Conservation (phyloP, 176 grass and related monocot species). For the Musa beccarii region DNA sequence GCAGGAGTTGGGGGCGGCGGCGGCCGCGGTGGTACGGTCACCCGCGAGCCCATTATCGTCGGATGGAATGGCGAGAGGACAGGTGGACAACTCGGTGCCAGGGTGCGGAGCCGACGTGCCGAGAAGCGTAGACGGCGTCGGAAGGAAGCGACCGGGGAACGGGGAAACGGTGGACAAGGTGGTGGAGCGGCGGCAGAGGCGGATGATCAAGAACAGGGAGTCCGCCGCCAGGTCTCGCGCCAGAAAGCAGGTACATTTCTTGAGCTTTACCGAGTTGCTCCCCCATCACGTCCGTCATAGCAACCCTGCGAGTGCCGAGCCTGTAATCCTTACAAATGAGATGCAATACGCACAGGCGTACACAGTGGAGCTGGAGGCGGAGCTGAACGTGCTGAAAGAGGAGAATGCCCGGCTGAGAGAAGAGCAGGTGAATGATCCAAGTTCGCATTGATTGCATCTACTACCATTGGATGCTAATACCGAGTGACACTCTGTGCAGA, state of each 20-base stretch:
- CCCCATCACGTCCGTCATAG: background rate
- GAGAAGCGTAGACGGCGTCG: conserved; percentile 26
- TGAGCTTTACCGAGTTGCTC: background rate
- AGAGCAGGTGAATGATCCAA: conserved; percentile 37
- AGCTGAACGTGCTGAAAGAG: conserved; percentile 78
- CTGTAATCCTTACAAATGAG: background rate
- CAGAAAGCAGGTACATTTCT: conserved; percentile 59
- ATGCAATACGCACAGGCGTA: conserved; percentile 41
- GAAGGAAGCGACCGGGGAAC: conserved; percentile 18
- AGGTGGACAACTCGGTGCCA: conserved; percentile 34
- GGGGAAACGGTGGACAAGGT: conserved; percentile 34
- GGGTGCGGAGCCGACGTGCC: conserved; percentile 21
- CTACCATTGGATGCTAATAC: background rate
- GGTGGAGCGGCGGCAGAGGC: conserved; percentile 70
- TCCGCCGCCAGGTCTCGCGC: conserved; percentile 77
- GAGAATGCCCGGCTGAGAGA: conserved; percentile 71
- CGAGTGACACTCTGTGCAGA: conserved; percentile 24
- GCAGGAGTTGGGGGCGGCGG: conserved; percentile 28
- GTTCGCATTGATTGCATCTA: background rate
- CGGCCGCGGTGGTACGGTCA: conserved; percentile 8
- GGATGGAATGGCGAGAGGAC: conserved; percentile 35
- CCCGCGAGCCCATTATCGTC: conserved; percentile 44
- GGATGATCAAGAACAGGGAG: conserved; percentile 97
- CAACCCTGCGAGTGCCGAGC: background rate
- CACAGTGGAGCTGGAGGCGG: conserved; percentile 81